Evolutionary conservation across 2,329 filamentous ascomycete genomes (phyloP), one percentile per base, ranked within the genome.

Genomic region (Talaromyces verruculosus): DNA sequence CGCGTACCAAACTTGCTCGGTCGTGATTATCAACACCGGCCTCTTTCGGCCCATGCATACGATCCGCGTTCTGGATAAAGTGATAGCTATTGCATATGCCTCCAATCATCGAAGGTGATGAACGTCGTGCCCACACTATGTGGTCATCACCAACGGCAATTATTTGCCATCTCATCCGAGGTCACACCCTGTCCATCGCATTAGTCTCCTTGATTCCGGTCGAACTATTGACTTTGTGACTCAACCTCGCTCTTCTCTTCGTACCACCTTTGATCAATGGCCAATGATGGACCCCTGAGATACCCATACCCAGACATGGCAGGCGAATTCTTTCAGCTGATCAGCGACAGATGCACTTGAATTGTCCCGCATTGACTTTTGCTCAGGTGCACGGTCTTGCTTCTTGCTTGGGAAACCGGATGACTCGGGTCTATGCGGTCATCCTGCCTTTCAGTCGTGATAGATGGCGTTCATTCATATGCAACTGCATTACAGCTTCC

Each of bases 321-420:
- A 72, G 71, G 70, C 72, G 70, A 74, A 73, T 70, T 70, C 68
- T 69, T 78, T 79, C 77, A 79, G 77, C 76, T 79, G 77, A 79
- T 77, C 76, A 75, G 68, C 73, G 70, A 74, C 70, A 68, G 71
- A 75, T 79, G 77, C 77, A 79, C 74, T 77, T 65, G 69, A 71
- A 71, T 74, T 72, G 74, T 77, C 71, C 73, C 72, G 74, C 77
- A 78, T 77, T 67, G 70, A 71, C 64, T 73, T 72, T 73, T 73
- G 71, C 73, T 74, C 71, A 74, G 72, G 72, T 78, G 75, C 76
- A 76, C 74, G 74, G 74, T 73, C 73, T 69, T 70, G 69, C 67
- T 65, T 72, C 70, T 68, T 69, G 69, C 71, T 72, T 77, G 76
- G 73, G 75, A 71, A 65, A 64, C 70, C 66, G 70, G 72, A 73